Base-by-base conservation (phyloP, 2,329 filamentous ascomycete species). In the Onygenales sp. region DNA sequence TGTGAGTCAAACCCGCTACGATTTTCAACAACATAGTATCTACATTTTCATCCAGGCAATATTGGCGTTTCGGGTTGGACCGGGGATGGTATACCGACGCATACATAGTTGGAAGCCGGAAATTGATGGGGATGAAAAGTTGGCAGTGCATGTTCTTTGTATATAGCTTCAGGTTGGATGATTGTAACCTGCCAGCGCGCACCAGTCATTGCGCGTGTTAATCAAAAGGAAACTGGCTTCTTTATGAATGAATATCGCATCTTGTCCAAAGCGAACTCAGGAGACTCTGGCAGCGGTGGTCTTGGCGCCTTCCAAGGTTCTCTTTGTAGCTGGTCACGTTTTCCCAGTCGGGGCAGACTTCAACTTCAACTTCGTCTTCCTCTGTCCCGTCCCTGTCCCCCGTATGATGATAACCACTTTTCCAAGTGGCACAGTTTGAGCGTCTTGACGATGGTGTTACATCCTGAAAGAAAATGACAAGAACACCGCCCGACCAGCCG, bases 1-100 rank as follows among this genome's bases (percentile, higher is more conserved):
- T 91, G 84, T 68, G 74, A 76, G 58, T 71, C 72, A 42, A 83
- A 81, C 65, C 70, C 72, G 52, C 76, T 54, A 33, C 49, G 13
- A 27, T 21, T 31, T 48, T 48, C 33, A 48, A 48, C 33, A 39
- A 27, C 37, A 44, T 17, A 21, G 27, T 7, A 21, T 48, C 32
- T 6, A 17, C 10, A 48, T 48, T 48, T 37, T 10, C 14, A 34
- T 9, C 6, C 9, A 48, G 9, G 33, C 10, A 14, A 37, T 11
- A 37, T 37, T 48, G 14, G 45, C 8, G 45, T 48, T 48, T 37
- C 27, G 8, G 8, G 9, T 34, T 37, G 33, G 4, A 27, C 34
- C 10, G 27, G 5, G 45, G 33, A 48, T 27, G 33, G 45, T 6
- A 27, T 36, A n/a, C 14, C 32, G 11, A 2, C 8, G 37, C 4